These are phyloP conservation scores for Evansstolkia leycettana DNA, from an alignment of 495 filamentous ascomycete genomes.

Conservation along the genomic window DNA sequence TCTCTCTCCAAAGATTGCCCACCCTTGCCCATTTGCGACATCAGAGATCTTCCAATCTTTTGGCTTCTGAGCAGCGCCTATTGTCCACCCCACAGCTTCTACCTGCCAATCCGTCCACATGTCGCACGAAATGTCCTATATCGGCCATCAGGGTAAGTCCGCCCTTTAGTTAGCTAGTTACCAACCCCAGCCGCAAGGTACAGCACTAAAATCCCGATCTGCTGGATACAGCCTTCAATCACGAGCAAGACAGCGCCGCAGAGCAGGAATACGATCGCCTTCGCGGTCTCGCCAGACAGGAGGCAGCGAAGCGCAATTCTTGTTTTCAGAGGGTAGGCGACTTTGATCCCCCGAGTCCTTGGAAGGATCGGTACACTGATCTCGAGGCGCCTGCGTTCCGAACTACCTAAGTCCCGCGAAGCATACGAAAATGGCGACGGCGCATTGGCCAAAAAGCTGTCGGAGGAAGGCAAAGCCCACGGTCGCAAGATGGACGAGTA, in stretches of 20 bases:
- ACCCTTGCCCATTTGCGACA: background rate
- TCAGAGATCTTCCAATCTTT: conserved; percentile 3
- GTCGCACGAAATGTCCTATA: conserved; percentile 51
- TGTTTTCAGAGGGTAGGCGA: conserved; percentile 58
- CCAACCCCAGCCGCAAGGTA: conserved; percentile 2
- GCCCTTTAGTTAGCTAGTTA: background rate
- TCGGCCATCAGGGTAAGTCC: conserved; percentile 45
- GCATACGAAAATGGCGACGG: conserved; percentile 75
- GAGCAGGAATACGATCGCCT: conserved; percentile 90
- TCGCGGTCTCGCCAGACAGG: conserved; percentile 66
- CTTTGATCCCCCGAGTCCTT: no score
- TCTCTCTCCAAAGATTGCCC: no score
- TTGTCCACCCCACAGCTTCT: background rate
- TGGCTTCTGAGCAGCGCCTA: background rate
- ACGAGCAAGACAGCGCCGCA: conserved; percentile 47
- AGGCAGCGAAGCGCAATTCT: conserved; percentile 57
- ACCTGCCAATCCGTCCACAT: conserved; percentile 12
- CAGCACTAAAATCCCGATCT: background rate
- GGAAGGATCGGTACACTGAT: conserved; percentile 2
- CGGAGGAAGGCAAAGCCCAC: conserved; percentile 75
- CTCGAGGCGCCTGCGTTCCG: background rate
- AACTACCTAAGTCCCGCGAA: conserved; percentile 50
- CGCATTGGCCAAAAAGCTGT: conserved; percentile 64
- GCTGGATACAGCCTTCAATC: conserved; percentile 66
- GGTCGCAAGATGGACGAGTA: conserved; percentile 65